phyloP scores from a whole-genome alignment of 2,329 filamentous ascomycete species.

The Microsporum audouinii region DNA sequence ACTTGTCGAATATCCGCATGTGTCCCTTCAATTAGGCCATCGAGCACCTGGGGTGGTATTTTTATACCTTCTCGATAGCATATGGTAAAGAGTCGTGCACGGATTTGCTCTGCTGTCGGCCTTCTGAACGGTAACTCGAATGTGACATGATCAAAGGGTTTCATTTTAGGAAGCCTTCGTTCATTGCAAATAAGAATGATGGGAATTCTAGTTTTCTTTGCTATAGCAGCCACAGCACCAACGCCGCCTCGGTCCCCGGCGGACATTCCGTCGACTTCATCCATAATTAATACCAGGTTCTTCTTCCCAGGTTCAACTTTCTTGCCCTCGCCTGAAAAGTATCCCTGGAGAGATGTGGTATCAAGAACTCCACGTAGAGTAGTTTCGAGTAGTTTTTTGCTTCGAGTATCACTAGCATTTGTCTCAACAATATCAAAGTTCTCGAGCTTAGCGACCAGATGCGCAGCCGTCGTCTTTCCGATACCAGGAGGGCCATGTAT shows the following conservation, averaged over 20 bases:
- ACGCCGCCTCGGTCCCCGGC: conserved; percentile 93
- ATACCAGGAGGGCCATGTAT: conserved; percentile 92
- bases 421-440: conserved; percentile 90
- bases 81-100: conserved; percentile 87
- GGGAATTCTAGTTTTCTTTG: conserved; percentile 87
- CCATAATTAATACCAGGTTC: conserved; percentile 94
- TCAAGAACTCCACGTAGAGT: conserved; percentile 84
- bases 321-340: conserved; percentile 75
- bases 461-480: conserved; percentile 93
- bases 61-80: conserved; percentile 85
- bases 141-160: conserved; percentile 79
- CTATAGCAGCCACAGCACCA: conserved; percentile 82
- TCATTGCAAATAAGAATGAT: conserved; percentile 98
- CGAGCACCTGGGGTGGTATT: conserved; percentile 69
- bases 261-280: conserved; percentile 98
- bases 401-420: conserved; percentile 90
- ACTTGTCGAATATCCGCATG: conserved; percentile 95
- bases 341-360: conserved; percentile 84
- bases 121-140: conserved; percentile 79
- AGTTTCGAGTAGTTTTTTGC: conserved; percentile 86
- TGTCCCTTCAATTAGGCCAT: conserved; percentile 88
- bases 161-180: conserved; percentile 88
- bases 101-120: conserved; percentile 81
- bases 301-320: conserved; percentile 71
- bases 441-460: conserved; percentile 83